Percentiles rank a stretch among this genome's conserved stretches.
Evolutionary conservation across 352 stramenopile species (phyloP).

Genomic region (Halophytophthora polymorphica): DNA sequence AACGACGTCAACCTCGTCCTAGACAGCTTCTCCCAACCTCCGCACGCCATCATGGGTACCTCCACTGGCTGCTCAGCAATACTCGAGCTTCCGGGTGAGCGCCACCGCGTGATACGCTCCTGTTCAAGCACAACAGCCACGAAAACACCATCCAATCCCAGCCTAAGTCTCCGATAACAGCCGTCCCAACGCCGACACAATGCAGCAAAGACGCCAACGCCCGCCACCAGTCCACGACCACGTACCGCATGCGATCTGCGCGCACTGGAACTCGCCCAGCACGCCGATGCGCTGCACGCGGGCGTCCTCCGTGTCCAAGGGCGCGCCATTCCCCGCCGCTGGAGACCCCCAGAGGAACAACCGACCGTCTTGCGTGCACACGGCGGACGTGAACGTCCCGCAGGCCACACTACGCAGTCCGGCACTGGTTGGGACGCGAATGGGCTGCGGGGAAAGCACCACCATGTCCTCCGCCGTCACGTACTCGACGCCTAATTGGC

Average conservation of each 20-base stretch:
- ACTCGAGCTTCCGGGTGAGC: constrained; percentile 48
- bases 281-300: constrained; percentile 38
- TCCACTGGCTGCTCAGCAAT: constrained; percentile 23
- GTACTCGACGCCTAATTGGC: constrained; percentile 58
- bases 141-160: constrained; percentile 5
- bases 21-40: too few relatives aligned
- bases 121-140: constrained; percentile 10
- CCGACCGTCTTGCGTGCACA: constrained; percentile 46
- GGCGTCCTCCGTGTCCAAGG: constrained; percentile 50
- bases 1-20: too few relatives aligned
- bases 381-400: constrained; percentile 61
- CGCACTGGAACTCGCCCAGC: constrained; percentile 45
- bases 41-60: too few relatives aligned
- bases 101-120: constrained; percentile 66
- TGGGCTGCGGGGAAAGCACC: constrained; percentile 42
- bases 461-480: constrained; percentile 52
- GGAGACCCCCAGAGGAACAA: constrained; percentile 75
- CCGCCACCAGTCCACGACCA: too few relatives aligned
- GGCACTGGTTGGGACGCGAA: constrained; percentile 23
- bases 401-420: constrained; percentile 48
- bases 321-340: constrained; percentile 61
- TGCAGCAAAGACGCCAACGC: too few relatives aligned
- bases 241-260: constrained; percentile 61
- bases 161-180: not conserved
- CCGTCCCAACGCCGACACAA: constrained; percentile 1